Base-by-base conservation (phyloP, 805 yeast species). In the Candida railenensis region DNA sequence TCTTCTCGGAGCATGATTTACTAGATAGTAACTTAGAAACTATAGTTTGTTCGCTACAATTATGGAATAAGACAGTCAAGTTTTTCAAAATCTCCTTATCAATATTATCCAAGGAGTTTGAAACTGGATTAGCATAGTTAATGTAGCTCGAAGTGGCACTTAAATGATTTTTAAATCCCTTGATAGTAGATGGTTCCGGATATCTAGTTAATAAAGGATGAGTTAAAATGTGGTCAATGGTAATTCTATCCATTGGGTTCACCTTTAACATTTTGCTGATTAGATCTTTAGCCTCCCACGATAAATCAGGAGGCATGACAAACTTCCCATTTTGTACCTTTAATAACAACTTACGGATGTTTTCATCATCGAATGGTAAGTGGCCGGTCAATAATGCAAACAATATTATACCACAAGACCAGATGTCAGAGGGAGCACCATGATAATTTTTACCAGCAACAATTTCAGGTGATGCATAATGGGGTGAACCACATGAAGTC, bases 401-500 rank as follows among this genome's bases (percentile, higher is more conserved):
- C 46, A 94, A 72, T 45, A 94, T 94, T 50, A 94, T 89, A 57
- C 99, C 98, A 69, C 97, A 91, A 4, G 96, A 91, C 99, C 99
- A 94, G 46, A 94, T 91, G 66, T 94, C 99, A 28, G 95, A 84
- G 37, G 96, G 97, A 25, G 96, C 90, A 12, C 99, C 99, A 61
- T 94, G 98, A 64, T 94, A 94, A 49, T 83, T 89, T 50, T 86
- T 81, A 33, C 99, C 99, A 11, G 96, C 87, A 9, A 94, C 97
- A 54, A 94, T 92, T 65, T 94, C 99, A 0, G 99, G 99, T 8
- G 97, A 89, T 1, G 98, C 99, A 66, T 94, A 94, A 65, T 94
- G 99, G 7, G 99, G 99, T 15, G 97, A 90, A 1, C 99, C 99
- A 67, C 99, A 94, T 16, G 95, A 85, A 3, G 99, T 94, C 64